A percentile compares a stretch with the other conserved stretches of the same genome.
Conservation (phyloP, 352 stramenopile genomes). For the Globisporangium cederbergense region DNA sequence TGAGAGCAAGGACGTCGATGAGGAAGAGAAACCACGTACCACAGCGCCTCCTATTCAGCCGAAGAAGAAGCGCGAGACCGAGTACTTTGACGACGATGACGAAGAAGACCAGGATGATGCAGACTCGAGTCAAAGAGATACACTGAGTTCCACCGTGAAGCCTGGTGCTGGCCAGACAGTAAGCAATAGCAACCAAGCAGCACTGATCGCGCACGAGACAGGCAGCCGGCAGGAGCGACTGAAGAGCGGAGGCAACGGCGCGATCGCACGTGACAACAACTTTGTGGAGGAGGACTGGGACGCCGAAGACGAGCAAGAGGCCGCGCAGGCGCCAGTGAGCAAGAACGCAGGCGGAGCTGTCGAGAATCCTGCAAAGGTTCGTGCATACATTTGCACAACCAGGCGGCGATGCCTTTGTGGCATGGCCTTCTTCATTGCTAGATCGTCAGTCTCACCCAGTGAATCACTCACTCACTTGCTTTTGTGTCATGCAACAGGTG, state of each 20-base stretch:
- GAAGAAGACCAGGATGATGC: conserved; percentile 18
- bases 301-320: conserved; percentile 31
- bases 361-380: conserved; percentile 36
- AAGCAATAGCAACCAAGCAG: conserved; percentile 10
- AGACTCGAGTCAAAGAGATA: not conserved
- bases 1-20: conserved; percentile 15
- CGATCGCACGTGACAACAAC: conserved; percentile 59
- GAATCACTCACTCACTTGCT: conserved; percentile 3
- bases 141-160: conserved; percentile 15
- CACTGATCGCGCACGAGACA: not conserved
- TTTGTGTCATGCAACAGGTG: conserved; percentile 8
- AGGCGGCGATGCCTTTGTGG: too few species aligned
- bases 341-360: not conserved
- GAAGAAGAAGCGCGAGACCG: conserved; percentile 21
- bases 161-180: not conserved
- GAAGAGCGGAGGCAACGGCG: conserved; percentile 15
- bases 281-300: conserved; percentile 82
- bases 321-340: not conserved
- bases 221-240: conserved; percentile 4
- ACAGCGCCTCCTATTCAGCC: not conserved
- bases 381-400: not conserved
- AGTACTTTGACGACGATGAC: conserved; percentile 69
- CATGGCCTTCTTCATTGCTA: not conserved
- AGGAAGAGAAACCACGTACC: not conserved
- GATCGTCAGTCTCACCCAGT: too few species aligned